Percentiles rank a stretch among this genome's conserved stretches.
Conservation (phyloP, 192 early-diverging fungal species). For the Rhizophagus clarus region DNA sequence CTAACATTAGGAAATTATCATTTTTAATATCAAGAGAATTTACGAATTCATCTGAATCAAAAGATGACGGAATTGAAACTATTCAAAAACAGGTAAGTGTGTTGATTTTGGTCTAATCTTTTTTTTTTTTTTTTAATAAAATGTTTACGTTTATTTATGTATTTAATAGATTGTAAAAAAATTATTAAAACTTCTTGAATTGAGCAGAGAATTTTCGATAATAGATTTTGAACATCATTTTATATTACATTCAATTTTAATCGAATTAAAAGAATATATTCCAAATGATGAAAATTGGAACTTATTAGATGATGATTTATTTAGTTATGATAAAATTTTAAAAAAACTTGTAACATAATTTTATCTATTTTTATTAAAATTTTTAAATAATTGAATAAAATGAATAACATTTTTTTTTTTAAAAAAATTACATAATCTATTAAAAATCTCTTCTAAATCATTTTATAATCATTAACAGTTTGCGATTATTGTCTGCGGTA, state of each 20-base stretch:
- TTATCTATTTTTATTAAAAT: background rate
- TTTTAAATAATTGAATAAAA: no score
- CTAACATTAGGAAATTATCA: background rate
- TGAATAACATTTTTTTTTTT: no score
- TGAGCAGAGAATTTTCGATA: background rate
- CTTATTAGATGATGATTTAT: background rate
- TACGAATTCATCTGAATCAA: background rate
- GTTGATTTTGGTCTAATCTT: background rate
- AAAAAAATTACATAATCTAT: no score
- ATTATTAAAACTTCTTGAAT: background rate
- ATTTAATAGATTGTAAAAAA: constrained; percentile 5
- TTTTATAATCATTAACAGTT: no score
- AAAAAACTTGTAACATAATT: background rate
- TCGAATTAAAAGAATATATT: background rate
- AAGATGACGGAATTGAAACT: background rate
- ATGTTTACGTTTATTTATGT: background rate
- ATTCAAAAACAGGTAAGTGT: constrained; percentile 8
- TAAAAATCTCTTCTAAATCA: no score
- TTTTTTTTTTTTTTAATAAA: background rate
- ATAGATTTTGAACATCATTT: background rate
- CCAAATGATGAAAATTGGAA: background rate
- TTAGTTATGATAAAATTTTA: background rate
- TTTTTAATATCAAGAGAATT: constrained; percentile 8
- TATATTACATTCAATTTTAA: constrained; percentile 2
- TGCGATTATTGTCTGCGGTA: no score